phyloP scores from a whole-genome alignment of 371 early-diverging fungal genomes.

The Syncephalastrum contaminatum region DNA sequence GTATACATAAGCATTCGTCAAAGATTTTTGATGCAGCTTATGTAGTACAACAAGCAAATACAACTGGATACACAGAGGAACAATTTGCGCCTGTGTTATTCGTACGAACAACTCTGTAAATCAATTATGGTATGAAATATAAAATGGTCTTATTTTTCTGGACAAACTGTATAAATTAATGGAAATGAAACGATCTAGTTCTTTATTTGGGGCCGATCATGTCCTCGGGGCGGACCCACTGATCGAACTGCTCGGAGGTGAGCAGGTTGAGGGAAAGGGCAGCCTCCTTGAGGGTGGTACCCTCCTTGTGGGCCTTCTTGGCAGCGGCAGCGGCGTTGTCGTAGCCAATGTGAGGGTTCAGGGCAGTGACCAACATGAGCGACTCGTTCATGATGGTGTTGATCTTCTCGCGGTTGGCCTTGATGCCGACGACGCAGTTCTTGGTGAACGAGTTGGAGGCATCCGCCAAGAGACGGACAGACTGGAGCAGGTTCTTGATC shows the following conservation, averaged over 20 bases:
- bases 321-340: slow-evolving; percentile 88
- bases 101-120: no score
- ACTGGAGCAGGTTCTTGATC: slow-evolving; percentile 92
- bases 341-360: slow-evolving; percentile 55
- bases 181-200: neutral
- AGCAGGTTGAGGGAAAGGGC: slow-evolving; percentile 79
- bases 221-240: slow-evolving; percentile 89
- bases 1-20: no score
- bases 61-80: no score
- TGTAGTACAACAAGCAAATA: no score
- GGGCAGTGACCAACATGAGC: slow-evolving; percentile 33
- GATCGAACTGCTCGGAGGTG: slow-evolving; percentile 83
- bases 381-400: slow-evolving; percentile 62
- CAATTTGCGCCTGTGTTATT: no score
- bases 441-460: slow-evolving; percentile 84
- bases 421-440: slow-evolving; percentile 92
- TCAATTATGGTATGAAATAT: no score
- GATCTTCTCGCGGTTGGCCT: slow-evolving; percentile 88
- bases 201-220: slow-evolving; percentile 72
- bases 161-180: neutral
- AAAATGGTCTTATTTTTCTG: no score
- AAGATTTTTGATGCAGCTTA: no score
- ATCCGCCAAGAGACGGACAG: slow-evolving; percentile 82
- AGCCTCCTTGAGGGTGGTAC: slow-evolving; percentile 82
- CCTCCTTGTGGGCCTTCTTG: slow-evolving; percentile 93